Conservation (phyloP, 2,329 filamentous ascomycete genomes). For the Zasmidium angulare region DNA sequence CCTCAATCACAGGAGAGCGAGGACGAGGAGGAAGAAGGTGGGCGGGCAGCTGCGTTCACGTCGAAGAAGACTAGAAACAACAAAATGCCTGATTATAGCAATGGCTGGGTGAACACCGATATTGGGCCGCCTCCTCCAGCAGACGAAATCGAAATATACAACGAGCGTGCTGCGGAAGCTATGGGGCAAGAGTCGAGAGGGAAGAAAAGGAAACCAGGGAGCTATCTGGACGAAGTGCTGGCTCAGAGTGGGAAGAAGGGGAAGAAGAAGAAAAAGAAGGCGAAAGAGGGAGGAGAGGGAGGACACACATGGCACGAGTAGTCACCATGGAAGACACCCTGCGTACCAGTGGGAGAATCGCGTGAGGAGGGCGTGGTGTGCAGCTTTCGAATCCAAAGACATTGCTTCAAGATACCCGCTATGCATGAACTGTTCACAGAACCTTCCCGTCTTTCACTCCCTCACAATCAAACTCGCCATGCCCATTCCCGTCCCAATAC, state of each 20-base stretch:
- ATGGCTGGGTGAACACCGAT: slow-evolving; percentile 12
- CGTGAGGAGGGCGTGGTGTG: too few relatives aligned
- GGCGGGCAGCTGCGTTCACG: slow-evolving; percentile 25
- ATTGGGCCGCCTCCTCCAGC: slow-evolving; percentile 13
- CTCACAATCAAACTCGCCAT: slow-evolving; percentile 54
- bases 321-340: too few relatives aligned
- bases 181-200: slow-evolving; percentile 13
- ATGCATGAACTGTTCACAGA: not conserved
- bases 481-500: slow-evolving; percentile 57
- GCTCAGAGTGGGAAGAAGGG: slow-evolving; percentile 52
- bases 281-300: not conserved
- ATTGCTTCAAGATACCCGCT: slow-evolving; percentile 2
- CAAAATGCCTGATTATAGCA: slow-evolving; percentile 14
- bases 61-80: slow-evolving; percentile 16
- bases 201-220: slow-evolving; percentile 25
- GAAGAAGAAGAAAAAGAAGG: slow-evolving; percentile 47
- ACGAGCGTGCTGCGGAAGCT: slow-evolving; percentile 7
- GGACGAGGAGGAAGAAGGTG: slow-evolving; percentile 40
- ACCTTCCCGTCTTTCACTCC: slow-evolving; percentile 35
- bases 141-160: slow-evolving; percentile 14
- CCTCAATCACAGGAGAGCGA: slow-evolving; percentile 10
- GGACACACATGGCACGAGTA: not conserved
- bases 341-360: too few relatives aligned
- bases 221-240: slow-evolving; percentile 56
- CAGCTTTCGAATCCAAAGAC: too few relatives aligned